Evolutionary conservation across 768 basidiomycete species (phyloP).

Genomic region (Leccinum aurantiacum): DNA sequence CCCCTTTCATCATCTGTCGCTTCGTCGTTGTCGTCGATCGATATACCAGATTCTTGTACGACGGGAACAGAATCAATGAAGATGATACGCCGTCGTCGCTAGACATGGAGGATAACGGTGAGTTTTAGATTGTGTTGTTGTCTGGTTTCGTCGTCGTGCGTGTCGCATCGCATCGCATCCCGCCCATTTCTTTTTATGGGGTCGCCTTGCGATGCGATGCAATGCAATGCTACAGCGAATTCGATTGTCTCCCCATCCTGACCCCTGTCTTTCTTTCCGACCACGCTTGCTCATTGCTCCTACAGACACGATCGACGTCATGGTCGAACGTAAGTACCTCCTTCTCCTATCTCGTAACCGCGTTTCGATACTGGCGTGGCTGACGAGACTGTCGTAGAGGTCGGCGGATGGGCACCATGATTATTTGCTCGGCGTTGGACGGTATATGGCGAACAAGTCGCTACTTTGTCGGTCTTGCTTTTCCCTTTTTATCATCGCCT

Average conservation of each 20-base stretch:
- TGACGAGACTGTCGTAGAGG: background rate
- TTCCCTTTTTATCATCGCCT: background rate
- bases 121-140: constrained; percentile 17
- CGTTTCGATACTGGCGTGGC: background rate
- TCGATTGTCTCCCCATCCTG: background rate
- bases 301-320: constrained; percentile 90
- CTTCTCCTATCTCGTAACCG: background rate
- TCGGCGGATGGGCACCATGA: background rate
- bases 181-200: background rate
- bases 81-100: constrained; percentile 84
- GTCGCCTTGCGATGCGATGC: background rate
- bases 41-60: constrained; percentile 77
- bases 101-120: constrained; percentile 90
- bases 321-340: constrained; percentile 83
- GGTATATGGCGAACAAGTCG: background rate
- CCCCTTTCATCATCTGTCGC: constrained; percentile 2
- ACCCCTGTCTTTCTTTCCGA: constrained; percentile 3
- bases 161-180: background rate
- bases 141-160: background rate
- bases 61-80: constrained; percentile 81
- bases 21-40: background rate
- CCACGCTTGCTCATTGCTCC: background rate
- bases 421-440: background rate
- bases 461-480: background rate
- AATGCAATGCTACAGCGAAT: background rate